Evolutionary conservation across 306 rosid genomes (phyloP).

Genomic region (Citrullus mucosospermus): DNA sequence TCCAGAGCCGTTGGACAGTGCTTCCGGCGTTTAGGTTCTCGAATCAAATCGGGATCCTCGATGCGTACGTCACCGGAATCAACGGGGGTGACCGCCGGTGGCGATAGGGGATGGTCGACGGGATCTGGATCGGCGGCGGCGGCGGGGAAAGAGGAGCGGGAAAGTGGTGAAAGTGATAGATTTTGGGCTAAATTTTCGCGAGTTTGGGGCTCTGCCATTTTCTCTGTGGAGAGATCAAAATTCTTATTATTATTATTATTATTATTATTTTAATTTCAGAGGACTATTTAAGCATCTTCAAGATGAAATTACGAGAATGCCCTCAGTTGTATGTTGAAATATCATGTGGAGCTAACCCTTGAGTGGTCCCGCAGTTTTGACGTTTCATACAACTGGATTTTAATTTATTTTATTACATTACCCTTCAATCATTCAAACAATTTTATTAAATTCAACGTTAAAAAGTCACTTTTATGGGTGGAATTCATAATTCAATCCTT

Average conservation of each 20-base stretch:
- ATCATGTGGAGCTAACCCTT: background rate
- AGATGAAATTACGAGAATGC: background rate
- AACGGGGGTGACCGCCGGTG: background rate
- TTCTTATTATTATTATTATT: background rate
- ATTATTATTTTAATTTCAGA: background rate
- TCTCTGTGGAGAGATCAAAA: background rate
- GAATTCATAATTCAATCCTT: no score
- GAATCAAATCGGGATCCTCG: slow-evolving; percentile 11
- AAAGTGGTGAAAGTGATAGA: background rate
- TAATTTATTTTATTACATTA: background rate
- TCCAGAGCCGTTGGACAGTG: slow-evolving; percentile 24
- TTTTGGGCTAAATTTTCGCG: background rate
- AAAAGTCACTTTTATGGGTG: no score
- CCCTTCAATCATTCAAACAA: background rate
- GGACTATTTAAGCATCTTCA: background rate
- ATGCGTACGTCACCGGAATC: background rate
- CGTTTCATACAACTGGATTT: background rate
- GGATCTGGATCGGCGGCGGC: slow-evolving; percentile 10
- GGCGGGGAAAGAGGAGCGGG: background rate
- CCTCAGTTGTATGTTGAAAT: background rate
- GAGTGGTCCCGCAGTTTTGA: background rate
- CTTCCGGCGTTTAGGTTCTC: slow-evolving; percentile 25
- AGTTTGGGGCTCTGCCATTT: slow-evolving; percentile 13
- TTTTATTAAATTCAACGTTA: no score
- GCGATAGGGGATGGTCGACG: background rate